These are phyloP conservation scores for Colletotrichum lentis DNA, from an alignment of 2,329 filamentous ascomycete genomes.

Conservation along the genomic window DNA sequence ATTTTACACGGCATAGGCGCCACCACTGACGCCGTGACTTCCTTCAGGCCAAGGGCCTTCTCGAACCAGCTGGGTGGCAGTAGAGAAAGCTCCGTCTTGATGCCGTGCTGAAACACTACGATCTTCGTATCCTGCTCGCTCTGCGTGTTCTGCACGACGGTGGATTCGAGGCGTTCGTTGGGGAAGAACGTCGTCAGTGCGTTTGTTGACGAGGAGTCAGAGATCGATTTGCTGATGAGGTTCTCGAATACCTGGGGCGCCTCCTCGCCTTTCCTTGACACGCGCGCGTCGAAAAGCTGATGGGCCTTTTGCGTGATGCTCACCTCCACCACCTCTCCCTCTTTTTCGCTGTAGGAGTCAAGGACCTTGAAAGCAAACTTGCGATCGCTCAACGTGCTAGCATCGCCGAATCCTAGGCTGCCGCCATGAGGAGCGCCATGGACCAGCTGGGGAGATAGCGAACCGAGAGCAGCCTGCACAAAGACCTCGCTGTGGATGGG, in stretches of 20 bases:
- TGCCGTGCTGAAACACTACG: constrained; percentile 78
- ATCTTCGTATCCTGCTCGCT: constrained; percentile 67
- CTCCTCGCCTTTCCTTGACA: constrained; percentile 54
- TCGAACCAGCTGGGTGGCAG: constrained; percentile 79
- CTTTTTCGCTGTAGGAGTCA: constrained; percentile 70
- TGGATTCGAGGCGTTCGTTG: constrained; percentile 79
- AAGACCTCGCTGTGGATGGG: constrained; percentile 75
- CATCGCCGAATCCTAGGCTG: constrained; percentile 63
- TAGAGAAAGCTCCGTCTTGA: constrained; percentile 66
- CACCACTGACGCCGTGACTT: constrained; percentile 80
- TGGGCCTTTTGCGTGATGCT: constrained; percentile 58
- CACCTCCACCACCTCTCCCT: constrained; percentile 68
- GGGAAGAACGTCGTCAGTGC: constrained; percentile 80
- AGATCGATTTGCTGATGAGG: constrained; percentile 53
- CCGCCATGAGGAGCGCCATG: constrained; percentile 54
- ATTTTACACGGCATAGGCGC: constrained; percentile 99
- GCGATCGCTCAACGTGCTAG: constrained; percentile 53
- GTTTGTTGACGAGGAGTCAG: constrained; percentile 43
- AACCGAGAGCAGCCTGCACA: constrained; percentile 81
- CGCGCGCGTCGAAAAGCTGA: constrained; percentile 56
- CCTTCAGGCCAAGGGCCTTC: constrained; percentile 84
- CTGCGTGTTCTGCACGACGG: constrained; percentile 68
- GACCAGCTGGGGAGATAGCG: constrained; percentile 28
- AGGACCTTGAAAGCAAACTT: constrained; percentile 62
- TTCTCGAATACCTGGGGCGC: constrained; percentile 53